These are phyloP conservation scores for Fusarium camptoceras DNA, from an alignment of 2,329 filamentous ascomycete species.

Conservation along the genomic window DNA sequence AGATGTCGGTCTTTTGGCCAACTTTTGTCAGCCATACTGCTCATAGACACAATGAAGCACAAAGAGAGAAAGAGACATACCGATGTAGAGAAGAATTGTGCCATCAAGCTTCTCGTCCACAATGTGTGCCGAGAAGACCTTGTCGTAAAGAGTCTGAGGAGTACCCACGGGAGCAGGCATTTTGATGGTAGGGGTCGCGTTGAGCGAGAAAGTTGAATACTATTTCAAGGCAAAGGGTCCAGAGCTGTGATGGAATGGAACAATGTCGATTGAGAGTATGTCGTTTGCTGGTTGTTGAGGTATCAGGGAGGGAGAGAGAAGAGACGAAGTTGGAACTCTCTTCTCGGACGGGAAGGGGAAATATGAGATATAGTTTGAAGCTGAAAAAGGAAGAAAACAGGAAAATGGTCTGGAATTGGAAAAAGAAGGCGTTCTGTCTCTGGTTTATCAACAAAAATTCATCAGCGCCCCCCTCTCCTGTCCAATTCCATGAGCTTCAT, in stretches of 20 bases:
- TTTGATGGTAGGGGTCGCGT: constrained; percentile 51
- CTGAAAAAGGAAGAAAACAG: constrained; percentile 3
- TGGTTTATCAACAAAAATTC: constrained; percentile 47
- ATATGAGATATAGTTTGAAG: background rate
- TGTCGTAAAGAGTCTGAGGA: constrained; percentile 94
- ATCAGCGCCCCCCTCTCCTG: constrained; percentile 29
- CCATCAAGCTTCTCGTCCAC: constrained; percentile 96
- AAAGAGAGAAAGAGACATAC: constrained; percentile 61
- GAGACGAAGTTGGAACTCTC: constrained; percentile 8
- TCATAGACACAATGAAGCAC: background rate
- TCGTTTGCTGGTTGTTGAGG: background rate
- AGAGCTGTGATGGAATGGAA: background rate
- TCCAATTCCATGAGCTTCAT: constrained; percentile 44
- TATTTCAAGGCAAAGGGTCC: background rate
- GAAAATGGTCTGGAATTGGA: constrained; percentile 23
- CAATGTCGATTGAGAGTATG: constrained; percentile 5
- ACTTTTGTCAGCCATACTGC: constrained; percentile 20
- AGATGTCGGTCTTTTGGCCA: constrained; percentile 81
- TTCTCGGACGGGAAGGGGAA: background rate
- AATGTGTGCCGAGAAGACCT: constrained; percentile 94
- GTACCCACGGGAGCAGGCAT: constrained; percentile 81
- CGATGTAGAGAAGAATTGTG: constrained; percentile 92
- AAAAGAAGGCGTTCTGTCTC: constrained; percentile 34
- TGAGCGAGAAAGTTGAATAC: background rate
- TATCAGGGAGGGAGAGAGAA: constrained; percentile 11